phyloP scores from a whole-genome alignment of 768 basidiomycete species.

The Boletus huronensis region DNA sequence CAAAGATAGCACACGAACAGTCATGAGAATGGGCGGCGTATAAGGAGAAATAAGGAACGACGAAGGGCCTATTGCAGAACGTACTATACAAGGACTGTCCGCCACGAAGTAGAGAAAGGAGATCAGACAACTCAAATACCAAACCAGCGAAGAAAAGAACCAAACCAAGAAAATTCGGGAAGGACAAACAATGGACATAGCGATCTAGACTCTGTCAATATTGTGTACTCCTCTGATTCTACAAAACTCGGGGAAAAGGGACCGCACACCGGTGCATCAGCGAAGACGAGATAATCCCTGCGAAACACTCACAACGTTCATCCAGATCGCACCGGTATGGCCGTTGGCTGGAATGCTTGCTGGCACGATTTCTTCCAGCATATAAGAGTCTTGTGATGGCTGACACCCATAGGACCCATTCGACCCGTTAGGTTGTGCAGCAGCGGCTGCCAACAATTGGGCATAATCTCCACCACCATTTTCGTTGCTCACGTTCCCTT shows the following conservation, averaged over 20 bases:
- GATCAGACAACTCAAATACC: neutral
- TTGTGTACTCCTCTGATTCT: conserved; percentile 25
- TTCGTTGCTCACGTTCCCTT: conserved; percentile 17
- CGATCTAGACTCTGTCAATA: conserved; percentile 17
- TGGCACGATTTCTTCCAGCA: conserved; percentile 64
- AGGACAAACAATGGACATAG: neutral
- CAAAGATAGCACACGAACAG: conserved; percentile 10
- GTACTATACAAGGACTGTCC: conserved; percentile 24
- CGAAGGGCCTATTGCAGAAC: conserved; percentile 10
- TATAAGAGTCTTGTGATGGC: conserved; percentile 57
- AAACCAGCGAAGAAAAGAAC: conserved; percentile 3
- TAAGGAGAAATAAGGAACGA: conserved; percentile 36
- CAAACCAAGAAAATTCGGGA: conserved; percentile 1
- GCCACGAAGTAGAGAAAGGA: neutral
- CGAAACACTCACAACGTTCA: conserved; percentile 41
- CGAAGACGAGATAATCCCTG: conserved; percentile 28
- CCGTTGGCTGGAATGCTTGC: conserved; percentile 29
- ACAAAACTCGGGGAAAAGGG: conserved; percentile 1
- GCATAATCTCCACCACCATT: conserved; percentile 40
- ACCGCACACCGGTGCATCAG: conserved; percentile 27
- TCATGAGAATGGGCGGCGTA: conserved; percentile 8
- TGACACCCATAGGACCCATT: conserved; percentile 53
- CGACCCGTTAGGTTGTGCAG: conserved; percentile 50
- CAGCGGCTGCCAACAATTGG: conserved; percentile 56
- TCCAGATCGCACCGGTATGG: conserved; percentile 39